Conservation (phyloP, 495 filamentous ascomycete species). For the Trichoderma parareesei region DNA sequence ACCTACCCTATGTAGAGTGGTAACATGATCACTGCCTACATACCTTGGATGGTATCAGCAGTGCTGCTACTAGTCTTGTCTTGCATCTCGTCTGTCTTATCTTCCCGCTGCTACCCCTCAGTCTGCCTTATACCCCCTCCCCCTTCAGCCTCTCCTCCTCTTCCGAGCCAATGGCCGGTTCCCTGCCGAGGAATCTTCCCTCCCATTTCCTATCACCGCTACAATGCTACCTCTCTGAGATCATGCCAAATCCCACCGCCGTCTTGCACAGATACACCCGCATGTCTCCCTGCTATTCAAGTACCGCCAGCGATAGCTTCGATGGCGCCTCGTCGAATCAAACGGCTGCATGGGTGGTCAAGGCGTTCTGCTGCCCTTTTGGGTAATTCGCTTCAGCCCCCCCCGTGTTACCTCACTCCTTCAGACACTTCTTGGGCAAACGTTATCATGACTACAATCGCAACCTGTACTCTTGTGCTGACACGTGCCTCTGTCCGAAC, state of each 20-base stretch:
- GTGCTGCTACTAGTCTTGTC: neutral
- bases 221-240: too few relatives aligned
- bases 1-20: too few relatives aligned
- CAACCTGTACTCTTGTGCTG: conserved; percentile 19
- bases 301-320: neutral
- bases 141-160: neutral
- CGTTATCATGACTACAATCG: conserved; percentile 16
- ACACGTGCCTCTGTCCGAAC: conserved; percentile 13
- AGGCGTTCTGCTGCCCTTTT: neutral
- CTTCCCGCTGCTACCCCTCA: neutral
- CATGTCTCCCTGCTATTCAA: too few relatives aligned
- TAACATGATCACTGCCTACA: too few relatives aligned
- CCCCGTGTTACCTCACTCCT: conserved; percentile 18
- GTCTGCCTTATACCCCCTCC: neutral
- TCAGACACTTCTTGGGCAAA: conserved; percentile 25
- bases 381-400: conserved; percentile 18
- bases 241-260: too few relatives aligned
- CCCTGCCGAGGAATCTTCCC: too few relatives aligned
- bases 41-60: too few relatives aligned
- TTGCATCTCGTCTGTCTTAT: neutral
- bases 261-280: too few relatives aligned
- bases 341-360: neutral
- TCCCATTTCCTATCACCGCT: neutral
- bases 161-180: neutral
- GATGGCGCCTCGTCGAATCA: neutral